These are phyloP conservation scores for Macadamia integrifolia DNA, from an alignment of 164 flowering plant genomes.

Conservation along the genomic window DNA sequence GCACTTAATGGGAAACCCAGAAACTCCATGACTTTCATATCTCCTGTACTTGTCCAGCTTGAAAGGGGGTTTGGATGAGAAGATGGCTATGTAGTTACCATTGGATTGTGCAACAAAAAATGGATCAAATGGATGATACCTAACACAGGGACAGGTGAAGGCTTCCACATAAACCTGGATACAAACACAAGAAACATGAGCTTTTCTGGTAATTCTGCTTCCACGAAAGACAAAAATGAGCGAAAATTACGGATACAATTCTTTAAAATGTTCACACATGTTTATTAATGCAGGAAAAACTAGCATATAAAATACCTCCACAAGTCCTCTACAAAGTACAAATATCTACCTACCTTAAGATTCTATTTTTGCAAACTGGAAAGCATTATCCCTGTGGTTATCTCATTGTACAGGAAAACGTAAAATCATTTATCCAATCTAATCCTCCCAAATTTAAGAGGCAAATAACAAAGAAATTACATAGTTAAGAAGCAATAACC, in stretches of 20 bases:
- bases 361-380: too few species aligned
- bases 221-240: not conserved
- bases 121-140: constrained; percentile 70
- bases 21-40: constrained; percentile 81
- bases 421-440: too few species aligned
- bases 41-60: constrained; percentile 80
- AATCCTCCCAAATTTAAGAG: too few species aligned
- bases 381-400: too few species aligned
- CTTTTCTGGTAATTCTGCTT: not conserved
- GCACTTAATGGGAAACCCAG: constrained; percentile 92
- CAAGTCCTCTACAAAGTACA: not conserved
- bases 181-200: constrained; percentile 9
- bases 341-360: too few species aligned
- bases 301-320: not conserved
- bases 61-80: constrained; percentile 72
- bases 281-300: not conserved
- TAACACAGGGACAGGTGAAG: constrained; percentile 71
- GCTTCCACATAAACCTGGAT: constrained; percentile 90
- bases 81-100: constrained; percentile 84
- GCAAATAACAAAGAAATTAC: too few species aligned
- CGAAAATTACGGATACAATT: not conserved
- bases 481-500: too few species aligned
- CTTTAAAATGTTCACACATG: not conserved
- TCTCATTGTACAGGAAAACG: too few species aligned
- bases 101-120: constrained; percentile 84